Percentiles rank a stretch among this genome's conserved stretches.
Evolutionary conservation across 2,329 filamentous ascomycete genomes (phyloP).

Genomic region (Ophiocordyceps robertsii): DNA sequence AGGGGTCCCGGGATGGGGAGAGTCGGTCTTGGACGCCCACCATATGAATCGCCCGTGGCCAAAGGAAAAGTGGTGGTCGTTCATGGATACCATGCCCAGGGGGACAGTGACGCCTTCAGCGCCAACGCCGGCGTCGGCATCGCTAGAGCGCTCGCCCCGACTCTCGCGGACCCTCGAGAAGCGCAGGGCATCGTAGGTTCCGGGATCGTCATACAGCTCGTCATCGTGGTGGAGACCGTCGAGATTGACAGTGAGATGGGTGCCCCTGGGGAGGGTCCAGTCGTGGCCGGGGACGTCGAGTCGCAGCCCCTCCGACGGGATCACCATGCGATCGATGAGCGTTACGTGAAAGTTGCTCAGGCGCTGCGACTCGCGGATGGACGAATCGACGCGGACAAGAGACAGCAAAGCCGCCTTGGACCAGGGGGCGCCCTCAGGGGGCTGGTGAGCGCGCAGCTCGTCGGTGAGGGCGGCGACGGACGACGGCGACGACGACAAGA

Average conservation of each 20-base stretch:
- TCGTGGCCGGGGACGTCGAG: slow-evolving; percentile 16
- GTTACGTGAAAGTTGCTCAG: slow-evolving; percentile 30
- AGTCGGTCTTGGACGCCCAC: too few species aligned
- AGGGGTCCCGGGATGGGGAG: too few species aligned
- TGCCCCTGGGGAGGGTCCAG: slow-evolving; percentile 25
- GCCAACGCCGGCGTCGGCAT: slow-evolving; percentile 13
- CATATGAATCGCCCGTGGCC: slow-evolving; percentile 43
- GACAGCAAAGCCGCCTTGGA: slow-evolving; percentile 28
- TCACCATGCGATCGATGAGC: slow-evolving; percentile 31
- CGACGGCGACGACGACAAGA: slow-evolving; percentile 23
- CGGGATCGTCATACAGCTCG: slow-evolving; percentile 26
- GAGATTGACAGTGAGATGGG: slow-evolving; percentile 28
- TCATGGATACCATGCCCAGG: slow-evolving; percentile 38
- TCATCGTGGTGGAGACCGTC: slow-evolving; percentile 32
- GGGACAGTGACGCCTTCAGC: slow-evolving; percentile 4
- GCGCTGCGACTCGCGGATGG: slow-evolving; percentile 39
- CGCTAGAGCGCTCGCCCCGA: slow-evolving; percentile 15
- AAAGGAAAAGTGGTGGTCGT: slow-evolving; percentile 36
- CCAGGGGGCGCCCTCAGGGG: slow-evolving; percentile 23
- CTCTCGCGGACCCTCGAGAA: slow-evolving; percentile 29
- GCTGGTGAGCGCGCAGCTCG: slow-evolving; percentile 20
- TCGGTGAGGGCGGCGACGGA: slow-evolving; percentile 23
- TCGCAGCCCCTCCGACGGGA: slow-evolving; percentile 27
- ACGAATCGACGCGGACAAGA: slow-evolving; percentile 34
- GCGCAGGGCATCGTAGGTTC: slow-evolving; percentile 33